Evolutionary conservation across 331 rosid genomes (phyloP).

Genomic region (Dryas integrifolia): DNA sequence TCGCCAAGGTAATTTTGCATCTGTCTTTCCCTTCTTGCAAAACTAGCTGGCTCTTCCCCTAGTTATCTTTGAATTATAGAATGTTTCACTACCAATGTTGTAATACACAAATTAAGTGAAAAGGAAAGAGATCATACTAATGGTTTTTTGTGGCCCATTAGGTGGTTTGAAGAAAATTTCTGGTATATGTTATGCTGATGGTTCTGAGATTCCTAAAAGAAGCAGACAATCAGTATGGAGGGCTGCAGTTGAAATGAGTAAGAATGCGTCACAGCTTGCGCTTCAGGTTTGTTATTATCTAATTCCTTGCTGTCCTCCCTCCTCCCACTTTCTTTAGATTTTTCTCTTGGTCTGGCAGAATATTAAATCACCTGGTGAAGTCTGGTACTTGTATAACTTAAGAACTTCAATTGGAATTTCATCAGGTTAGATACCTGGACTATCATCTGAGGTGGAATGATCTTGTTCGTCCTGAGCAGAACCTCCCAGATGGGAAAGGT

Average conservation of each 20-base stretch:
- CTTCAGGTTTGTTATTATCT: slow-evolving; percentile 66
- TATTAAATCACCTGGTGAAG: slow-evolving; percentile 25
- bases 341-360: slow-evolving; percentile 15
- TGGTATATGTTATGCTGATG: slow-evolving; percentile 68
- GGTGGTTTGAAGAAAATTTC: slow-evolving; percentile 73
- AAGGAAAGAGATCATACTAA: slow-evolving; percentile 11
- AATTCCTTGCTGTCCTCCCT: background rate
- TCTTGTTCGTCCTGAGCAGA: slow-evolving; percentile 89
- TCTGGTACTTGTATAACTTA: slow-evolving; percentile 10
- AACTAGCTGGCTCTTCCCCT: background rate
- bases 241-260: slow-evolving; percentile 83
- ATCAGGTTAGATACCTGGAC: slow-evolving; percentile 90
- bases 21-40: slow-evolving; percentile 9
- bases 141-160: slow-evolving; percentile 37
- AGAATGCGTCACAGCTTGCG: slow-evolving; percentile 82
- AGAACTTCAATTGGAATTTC: slow-evolving; percentile 34
- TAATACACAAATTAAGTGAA: slow-evolving; percentile 4
- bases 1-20: slow-evolving; percentile 58
- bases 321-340: background rate
- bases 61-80: slow-evolving; percentile 1
- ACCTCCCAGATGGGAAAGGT: slow-evolving; percentile 69
- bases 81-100: background rate
- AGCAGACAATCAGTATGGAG: slow-evolving; percentile 86
- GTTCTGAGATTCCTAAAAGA: slow-evolving; percentile 77
- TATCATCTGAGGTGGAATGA: slow-evolving; percentile 85